phyloP scores from a whole-genome alignment of 2,329 filamentous ascomycete species.

The Colletotrichum liaoningense region DNA sequence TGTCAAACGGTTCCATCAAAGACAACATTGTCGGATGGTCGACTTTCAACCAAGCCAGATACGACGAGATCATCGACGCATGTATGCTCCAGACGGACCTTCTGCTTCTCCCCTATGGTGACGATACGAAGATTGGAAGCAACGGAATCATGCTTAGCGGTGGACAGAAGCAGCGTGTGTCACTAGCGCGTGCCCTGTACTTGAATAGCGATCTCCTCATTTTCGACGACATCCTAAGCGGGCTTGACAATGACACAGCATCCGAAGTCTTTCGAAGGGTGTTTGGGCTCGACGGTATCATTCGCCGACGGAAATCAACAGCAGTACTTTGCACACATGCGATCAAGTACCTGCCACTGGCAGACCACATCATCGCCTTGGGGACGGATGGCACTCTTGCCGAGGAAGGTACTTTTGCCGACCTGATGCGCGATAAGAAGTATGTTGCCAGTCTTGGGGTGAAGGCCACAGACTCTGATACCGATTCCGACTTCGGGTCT shows the following conservation, averaged over 20 bases:
- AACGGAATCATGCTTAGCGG: constrained; percentile 48
- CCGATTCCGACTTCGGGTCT: constrained; percentile 17
- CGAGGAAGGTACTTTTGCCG: constrained; percentile 52
- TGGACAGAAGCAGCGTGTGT: constrained; percentile 46
- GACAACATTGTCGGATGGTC: constrained; percentile 40
- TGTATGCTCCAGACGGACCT: constrained; percentile 38
- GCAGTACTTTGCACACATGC: constrained; percentile 44
- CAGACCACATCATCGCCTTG: constrained; percentile 61
- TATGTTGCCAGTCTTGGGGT: constrained; percentile 47
- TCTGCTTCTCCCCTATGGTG: constrained; percentile 42
- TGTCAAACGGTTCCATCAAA: constrained; percentile 39
- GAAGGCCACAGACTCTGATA: constrained; percentile 34
- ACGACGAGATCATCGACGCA: constrained; percentile 38
- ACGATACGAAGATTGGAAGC: constrained; percentile 45
- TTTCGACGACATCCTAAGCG: constrained; percentile 48
- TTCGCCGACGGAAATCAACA: constrained; percentile 34
- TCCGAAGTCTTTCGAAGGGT: constrained; percentile 48
- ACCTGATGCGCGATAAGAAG: constrained; percentile 45
- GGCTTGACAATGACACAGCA: constrained; percentile 47
- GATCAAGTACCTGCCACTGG: constrained; percentile 45
- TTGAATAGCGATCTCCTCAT: constrained; percentile 40
- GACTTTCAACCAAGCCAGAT: constrained; percentile 36
- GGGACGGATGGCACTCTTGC: constrained; percentile 51
- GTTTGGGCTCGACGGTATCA: constrained; percentile 43
- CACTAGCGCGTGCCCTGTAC: constrained; percentile 41